Percentiles rank a stretch among this genome's conserved stretches.
Evolutionary conservation across 2,329 filamentous ascomycete species (phyloP).

Genomic region (Cladorrhinum sp.): DNA sequence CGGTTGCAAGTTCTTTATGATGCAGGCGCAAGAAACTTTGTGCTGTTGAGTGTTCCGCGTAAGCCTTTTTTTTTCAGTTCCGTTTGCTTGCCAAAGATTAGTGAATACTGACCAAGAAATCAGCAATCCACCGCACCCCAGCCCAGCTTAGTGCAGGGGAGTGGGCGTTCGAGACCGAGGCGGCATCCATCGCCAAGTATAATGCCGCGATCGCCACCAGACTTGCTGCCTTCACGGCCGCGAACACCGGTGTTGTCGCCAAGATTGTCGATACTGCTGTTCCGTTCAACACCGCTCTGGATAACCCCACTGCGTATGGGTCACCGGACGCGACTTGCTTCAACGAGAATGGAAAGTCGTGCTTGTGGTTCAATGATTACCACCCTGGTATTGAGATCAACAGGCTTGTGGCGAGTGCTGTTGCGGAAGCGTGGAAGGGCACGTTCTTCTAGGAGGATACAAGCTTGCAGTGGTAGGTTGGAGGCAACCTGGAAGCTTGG

Average conservation of each 20-base stretch:
- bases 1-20: constrained; percentile 43
- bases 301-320: constrained; percentile 41
- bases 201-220: constrained; percentile 35
- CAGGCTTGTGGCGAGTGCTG: constrained; percentile 38
- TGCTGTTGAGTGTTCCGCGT: constrained; percentile 47
- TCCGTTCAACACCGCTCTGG: constrained; percentile 42
- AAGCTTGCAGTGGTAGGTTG: background rate
- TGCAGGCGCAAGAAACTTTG: constrained; percentile 46
- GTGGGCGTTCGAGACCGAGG: constrained; percentile 31
- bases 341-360: constrained; percentile 41
- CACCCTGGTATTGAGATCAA: constrained; percentile 42
- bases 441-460: constrained; percentile 27
- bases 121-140: constrained; percentile 42
- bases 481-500: too few species aligned
- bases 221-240: constrained; percentile 33
- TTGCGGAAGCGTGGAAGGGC: constrained; percentile 33
- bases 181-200: constrained; percentile 37
- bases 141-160: constrained; percentile 29
- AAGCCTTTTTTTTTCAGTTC: constrained; percentile 15
- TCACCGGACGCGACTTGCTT: constrained; percentile 42
- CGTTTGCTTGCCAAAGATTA: background rate
- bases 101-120: constrained; percentile 5
- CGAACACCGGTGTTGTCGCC: constrained; percentile 34
- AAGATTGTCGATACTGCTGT: constrained; percentile 40
- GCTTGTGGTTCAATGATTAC: constrained; percentile 46